Evolutionary conservation across 371 early-diverging fungal genomes (phyloP).

Genomic region (Dinochytrium kinnereticum): DNA sequence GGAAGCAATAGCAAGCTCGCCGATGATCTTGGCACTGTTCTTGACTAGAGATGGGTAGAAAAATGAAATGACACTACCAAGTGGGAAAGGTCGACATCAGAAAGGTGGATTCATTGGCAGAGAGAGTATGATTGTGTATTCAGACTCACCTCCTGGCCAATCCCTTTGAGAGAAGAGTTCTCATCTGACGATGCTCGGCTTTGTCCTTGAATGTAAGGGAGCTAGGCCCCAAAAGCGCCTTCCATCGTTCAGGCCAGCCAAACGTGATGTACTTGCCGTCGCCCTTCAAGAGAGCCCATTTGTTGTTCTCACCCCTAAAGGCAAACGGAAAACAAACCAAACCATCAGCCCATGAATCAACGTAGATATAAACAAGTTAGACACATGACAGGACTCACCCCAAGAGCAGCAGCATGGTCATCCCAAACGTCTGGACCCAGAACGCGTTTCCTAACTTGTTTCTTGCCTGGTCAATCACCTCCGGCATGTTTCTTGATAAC

Average conservation of each 20-base stretch:
- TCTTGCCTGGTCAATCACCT: no score
- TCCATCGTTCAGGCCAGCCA: conserved; percentile 16
- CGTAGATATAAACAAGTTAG: neutral
- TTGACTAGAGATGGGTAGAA: conserved; percentile 13
- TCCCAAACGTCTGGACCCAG: neutral
- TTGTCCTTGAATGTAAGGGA: neutral
- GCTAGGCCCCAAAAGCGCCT: conserved; percentile 5
- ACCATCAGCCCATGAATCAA: neutral
- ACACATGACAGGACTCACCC: no score
- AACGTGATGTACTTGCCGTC: neutral
- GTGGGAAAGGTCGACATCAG: neutral
- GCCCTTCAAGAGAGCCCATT: neutral
- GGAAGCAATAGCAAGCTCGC: neutral
- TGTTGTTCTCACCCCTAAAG: neutral
- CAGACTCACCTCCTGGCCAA: conserved; percentile 11
- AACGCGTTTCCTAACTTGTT: no score
- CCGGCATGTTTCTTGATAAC: no score
- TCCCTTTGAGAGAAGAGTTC: conserved; percentile 14
- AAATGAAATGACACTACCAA: conserved; percentile 5
- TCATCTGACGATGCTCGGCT: conserved; percentile 4
- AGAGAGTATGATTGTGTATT: neutral
- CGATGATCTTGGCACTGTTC: neutral
- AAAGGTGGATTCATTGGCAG: no score
- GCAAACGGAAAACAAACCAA: neutral
- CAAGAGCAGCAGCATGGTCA: neutral